Evolutionary conservation across 148 eudicot species (phyloP).

Genomic region (Cornus suecica): DNA sequence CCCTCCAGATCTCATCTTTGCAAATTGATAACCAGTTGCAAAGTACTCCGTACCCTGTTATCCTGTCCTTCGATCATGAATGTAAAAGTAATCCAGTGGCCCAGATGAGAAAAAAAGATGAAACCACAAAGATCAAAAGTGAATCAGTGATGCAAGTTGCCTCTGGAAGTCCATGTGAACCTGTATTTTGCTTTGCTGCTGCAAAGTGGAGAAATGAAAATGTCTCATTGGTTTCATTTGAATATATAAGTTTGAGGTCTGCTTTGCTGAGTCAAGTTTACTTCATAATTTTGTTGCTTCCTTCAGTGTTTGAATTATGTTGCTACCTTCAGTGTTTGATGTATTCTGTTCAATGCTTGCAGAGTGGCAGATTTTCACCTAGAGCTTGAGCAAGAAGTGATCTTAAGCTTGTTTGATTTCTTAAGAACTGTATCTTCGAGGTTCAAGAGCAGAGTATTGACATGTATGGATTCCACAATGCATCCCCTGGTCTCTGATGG

Average conservation of each 20-base stretch:
- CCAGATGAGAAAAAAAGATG: slow-evolving; percentile 50
- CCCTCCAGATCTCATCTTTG: slow-evolving; percentile 59
- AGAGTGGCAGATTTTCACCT: slow-evolving; percentile 85
- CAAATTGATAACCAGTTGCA: slow-evolving; percentile 91
- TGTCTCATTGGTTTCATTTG: slow-evolving; percentile 65
- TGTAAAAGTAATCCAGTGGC: slow-evolving; percentile 34
- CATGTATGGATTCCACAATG: slow-evolving; percentile 28
- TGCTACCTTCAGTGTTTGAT: slow-evolving; percentile 11
- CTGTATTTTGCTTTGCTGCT: slow-evolving; percentile 57
- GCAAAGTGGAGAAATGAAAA: slow-evolving; percentile 89
- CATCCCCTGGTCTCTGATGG: slow-evolving; percentile 32
- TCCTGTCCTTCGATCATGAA: slow-evolving; percentile 70
- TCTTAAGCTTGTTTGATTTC: slow-evolving; percentile 67
- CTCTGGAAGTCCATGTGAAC: slow-evolving; percentile 48
- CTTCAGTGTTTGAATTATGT: slow-evolving; percentile 13
- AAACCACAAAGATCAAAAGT: slow-evolving; percentile 30
- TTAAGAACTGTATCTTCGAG: slow-evolving; percentile 49
- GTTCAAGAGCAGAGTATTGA: slow-evolving; percentile 34
- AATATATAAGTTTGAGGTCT: slow-evolving; percentile 72
- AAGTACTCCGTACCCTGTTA: slow-evolving; percentile 80
- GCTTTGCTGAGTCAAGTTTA: slow-evolving; percentile 6
- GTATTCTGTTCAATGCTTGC: slow-evolving; percentile 26
- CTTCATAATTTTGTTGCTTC: slow-evolving; percentile 2
- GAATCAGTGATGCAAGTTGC: slow-evolving; percentile 39
- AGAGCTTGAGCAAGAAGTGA: slow-evolving; percentile 85